These are phyloP conservation scores for Saccharomycopsis capsularis DNA, from an alignment of 805 yeast species.

Conservation along the genomic window DNA sequence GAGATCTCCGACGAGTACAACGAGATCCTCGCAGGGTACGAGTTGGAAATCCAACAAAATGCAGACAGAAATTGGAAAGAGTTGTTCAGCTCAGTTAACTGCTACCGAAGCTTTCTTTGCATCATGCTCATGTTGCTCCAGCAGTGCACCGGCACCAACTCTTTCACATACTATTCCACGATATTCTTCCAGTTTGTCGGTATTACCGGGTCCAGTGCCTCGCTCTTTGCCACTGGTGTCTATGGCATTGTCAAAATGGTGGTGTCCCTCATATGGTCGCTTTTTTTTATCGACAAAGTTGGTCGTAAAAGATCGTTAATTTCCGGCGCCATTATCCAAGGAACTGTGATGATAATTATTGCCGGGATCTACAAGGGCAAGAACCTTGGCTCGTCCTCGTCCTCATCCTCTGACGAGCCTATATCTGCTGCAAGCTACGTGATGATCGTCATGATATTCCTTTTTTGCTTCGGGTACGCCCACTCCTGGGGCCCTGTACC, in stretches of 20 bases:
- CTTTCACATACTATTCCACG: slow-evolving; percentile 49
- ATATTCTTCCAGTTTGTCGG: slow-evolving; percentile 44
- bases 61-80: not conserved
- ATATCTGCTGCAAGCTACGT: slow-evolving; percentile 34
- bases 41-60: not conserved
- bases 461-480: slow-evolving; percentile 41
- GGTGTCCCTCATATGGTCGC: slow-evolving; percentile 39
- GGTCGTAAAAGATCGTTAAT: slow-evolving; percentile 41
- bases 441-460: slow-evolving; percentile 40
- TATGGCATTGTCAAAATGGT: slow-evolving; percentile 45
- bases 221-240: slow-evolving; percentile 45
- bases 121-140: slow-evolving; percentile 22
- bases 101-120: not conserved
- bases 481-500: slow-evolving; percentile 41
- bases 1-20: not conserved
- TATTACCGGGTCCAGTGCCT: slow-evolving; percentile 37
- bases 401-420: slow-evolving; percentile 27
- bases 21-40: not conserved
- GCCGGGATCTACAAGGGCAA: slow-evolving; percentile 32
- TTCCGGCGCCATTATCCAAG: slow-evolving; percentile 33
- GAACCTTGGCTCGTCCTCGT: not conserved
- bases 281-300: slow-evolving; percentile 38
- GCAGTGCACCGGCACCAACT: slow-evolving; percentile 43
- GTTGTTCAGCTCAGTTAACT: not conserved
- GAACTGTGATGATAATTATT: slow-evolving; percentile 41